Evolutionary conservation across 345 rosid species (phyloP), one percentile per base, ranked within the genome.

Genomic region (Salix exigua): DNA sequence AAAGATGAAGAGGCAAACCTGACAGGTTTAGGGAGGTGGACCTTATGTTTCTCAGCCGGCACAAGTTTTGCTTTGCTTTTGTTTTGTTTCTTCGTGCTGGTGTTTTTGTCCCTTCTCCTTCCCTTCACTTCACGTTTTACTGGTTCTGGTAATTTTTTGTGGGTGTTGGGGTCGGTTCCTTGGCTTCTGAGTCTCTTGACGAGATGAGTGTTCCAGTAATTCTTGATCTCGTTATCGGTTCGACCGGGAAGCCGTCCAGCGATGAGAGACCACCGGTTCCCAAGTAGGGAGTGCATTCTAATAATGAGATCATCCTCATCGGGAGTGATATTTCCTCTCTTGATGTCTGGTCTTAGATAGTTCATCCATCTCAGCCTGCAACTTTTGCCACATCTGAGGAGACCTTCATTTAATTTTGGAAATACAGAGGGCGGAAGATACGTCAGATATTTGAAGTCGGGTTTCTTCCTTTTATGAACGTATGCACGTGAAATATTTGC

Each of bases 141-240:
- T 13, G 78, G 70, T 19, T 72, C 67, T 28, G 83, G 12, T 31
- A 81, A 60, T 66, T 85, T 83, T 23, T 55, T 75, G 77, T 81
- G 88, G 79, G 89, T 83, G 3, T 66, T 66, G 0, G 84, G 86
- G 72, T 81, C 78, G 16, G 77, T 79, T 19, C 78, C 83, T 69
- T 84, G 86, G 76, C 71, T 81, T 50, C 68, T 31, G 62, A 84
- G 83, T 61, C 60, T 77, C 71, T 87, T 89, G 81, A 88, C 73
- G 5, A 89, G 87, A 66, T 88, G 85, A 62, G 90, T 86, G 51
- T 87, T 89, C 91, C 90, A 89, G 42, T 89, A 79, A 66, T 89
- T 89, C 76, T 89, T 89, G 66, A 89, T 88, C 91, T 89, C 93
- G 79, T 89, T 89, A 85, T 89, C 93, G 42, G 93, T 89, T 82